Evolutionary conservation across 2,329 filamentous ascomycete genomes (phyloP).

Genomic region (Colletotrichum paranaense): DNA sequence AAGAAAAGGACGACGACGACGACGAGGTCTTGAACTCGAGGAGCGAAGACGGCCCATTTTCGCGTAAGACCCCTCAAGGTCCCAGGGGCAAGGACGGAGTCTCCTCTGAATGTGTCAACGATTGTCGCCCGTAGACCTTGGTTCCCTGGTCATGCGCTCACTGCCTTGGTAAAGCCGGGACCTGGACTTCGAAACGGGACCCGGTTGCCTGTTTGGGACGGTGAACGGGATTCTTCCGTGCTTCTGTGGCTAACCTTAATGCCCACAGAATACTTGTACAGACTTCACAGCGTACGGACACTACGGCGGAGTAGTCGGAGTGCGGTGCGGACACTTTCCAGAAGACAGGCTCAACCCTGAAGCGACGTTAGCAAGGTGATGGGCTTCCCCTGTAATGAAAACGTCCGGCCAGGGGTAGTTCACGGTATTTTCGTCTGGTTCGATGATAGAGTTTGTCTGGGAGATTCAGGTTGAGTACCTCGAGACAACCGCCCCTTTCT

Average conservation of each 20-base stretch:
- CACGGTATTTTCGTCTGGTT: not conserved
- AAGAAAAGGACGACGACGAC: not conserved
- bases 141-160: slow-evolving; percentile 5
- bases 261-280: not conserved
- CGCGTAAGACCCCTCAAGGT: not conserved
- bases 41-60: slow-evolving; percentile 25
- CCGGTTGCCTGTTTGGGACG: slow-evolving; percentile 25
- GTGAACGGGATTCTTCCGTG: slow-evolving; percentile 23
- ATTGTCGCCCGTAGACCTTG: slow-evolving; percentile 1
- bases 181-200: slow-evolving; percentile 1
- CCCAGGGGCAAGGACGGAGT: slow-evolving; percentile 15
- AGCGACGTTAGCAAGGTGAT: not conserved
- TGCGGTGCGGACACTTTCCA: slow-evolving; percentile 6
- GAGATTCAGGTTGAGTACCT: not conserved
- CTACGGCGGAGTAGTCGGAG: slow-evolving; percentile 5
- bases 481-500: not conserved
- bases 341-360: slow-evolving; percentile 19
- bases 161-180: slow-evolving; percentile 2
- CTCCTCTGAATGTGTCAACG: slow-evolving; percentile 3
- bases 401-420: slow-evolving; percentile 7
- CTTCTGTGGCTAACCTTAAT: slow-evolving; percentile 19
- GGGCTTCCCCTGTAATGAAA: slow-evolving; percentile 2
- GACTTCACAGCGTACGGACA: not conserved
- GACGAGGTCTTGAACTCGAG: slow-evolving; percentile 3
- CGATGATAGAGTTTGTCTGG: not conserved